Conservation (phyloP, 257 asterid genomes). For the Solanum pinnatisectum region DNA sequence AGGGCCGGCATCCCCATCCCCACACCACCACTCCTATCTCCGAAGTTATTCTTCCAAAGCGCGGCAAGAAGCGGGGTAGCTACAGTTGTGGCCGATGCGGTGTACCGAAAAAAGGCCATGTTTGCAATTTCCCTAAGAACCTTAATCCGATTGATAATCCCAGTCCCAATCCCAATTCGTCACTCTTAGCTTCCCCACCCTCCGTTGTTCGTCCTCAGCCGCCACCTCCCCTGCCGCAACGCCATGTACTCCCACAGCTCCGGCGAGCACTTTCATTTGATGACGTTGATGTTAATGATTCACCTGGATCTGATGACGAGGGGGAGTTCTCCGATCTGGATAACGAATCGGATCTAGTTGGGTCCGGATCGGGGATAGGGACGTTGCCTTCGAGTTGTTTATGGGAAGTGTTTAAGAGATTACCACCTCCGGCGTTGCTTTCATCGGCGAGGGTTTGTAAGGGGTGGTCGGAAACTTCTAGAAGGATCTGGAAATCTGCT, state of each 20-base stretch:
- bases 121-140: constrained; percentile 22
- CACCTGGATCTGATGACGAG: constrained; percentile 1
- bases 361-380: constrained; percentile 11
- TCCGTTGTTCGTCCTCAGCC: constrained; percentile 20
- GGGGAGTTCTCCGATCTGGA: constrained; percentile 8
- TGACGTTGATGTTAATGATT: constrained; percentile 42
- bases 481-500: constrained; percentile 69
- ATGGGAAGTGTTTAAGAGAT: constrained; percentile 81
- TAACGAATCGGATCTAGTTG: constrained; percentile 32
- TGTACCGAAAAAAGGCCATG: constrained; percentile 74
- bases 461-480: constrained; percentile 76
- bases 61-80: constrained; percentile 62
- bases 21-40: constrained; percentile 64
- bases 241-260: constrained; percentile 6
- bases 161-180: neutral
- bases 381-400: constrained; percentile 48
- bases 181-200: constrained; percentile 1
- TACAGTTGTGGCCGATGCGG: constrained; percentile 97
- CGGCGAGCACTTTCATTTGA: constrained; percentile 78
- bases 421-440: constrained; percentile 65
- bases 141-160: neutral
- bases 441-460: constrained; percentile 71
- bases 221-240: constrained; percentile 9
- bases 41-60: constrained; percentile 34
- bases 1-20: constrained; percentile 40